Conservation (phyloP, 305 asterid genomes). For the Fraxinus floribunda region DNA sequence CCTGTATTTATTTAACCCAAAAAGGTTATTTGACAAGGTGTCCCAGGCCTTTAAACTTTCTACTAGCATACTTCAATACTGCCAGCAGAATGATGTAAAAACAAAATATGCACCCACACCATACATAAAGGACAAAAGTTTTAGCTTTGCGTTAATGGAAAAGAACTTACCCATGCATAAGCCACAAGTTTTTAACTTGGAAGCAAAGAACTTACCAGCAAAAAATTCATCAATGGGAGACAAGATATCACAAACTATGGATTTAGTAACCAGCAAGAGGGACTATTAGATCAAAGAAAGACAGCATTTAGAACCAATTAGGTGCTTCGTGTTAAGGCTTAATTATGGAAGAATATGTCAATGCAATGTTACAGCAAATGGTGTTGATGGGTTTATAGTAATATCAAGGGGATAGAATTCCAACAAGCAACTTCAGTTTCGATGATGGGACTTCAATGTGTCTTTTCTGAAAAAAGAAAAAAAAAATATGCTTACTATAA, state of each 20-base stretch:
- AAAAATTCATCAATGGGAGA: not conserved
- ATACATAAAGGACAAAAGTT: not conserved
- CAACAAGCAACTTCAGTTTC: not conserved
- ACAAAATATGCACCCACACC: not conserved
- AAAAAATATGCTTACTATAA: not conserved
- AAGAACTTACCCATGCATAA: not conserved
- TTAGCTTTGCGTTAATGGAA: not conserved
- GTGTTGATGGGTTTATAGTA: not conserved
- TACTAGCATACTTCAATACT: not conserved
- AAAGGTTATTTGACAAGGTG: not conserved
- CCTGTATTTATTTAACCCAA: constrained; percentile 42
- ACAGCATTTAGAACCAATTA: not conserved
- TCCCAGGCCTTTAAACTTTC: not conserved
- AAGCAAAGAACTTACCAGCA: not conserved
- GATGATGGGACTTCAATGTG: not conserved
- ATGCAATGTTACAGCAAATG: not conserved
- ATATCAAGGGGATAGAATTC: not conserved
- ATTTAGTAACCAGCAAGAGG: not conserved
- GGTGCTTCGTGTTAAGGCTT: not conserved
- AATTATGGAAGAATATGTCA: not conserved
- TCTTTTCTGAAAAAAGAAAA: too few species aligned
- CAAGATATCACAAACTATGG: not conserved
- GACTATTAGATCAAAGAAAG: not conserved
- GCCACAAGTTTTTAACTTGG: not conserved
- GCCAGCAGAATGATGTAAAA: not conserved